Evolutionary conservation across 1,139 yeast genomes (phyloP).

Genomic region (Yamadazyma triangularis): DNA sequence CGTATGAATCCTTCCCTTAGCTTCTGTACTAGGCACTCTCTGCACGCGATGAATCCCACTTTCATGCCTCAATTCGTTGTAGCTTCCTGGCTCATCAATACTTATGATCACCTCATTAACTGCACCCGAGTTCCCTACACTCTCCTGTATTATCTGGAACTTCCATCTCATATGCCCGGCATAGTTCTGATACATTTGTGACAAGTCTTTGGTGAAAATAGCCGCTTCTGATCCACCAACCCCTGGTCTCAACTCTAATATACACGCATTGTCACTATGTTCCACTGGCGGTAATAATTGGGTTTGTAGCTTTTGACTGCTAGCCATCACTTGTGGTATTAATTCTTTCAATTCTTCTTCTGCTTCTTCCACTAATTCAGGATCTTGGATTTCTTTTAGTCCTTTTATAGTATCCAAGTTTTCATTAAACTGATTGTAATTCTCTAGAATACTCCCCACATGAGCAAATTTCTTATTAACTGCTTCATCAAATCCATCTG

Average conservation of each 20-base stretch:
- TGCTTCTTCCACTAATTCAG: conserved; percentile 19
- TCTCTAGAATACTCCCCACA: conserved; percentile 49
- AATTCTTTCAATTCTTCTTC: conserved; percentile 26
- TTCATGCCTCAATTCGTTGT: conserved; percentile 69
- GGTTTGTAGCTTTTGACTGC: conserved; percentile 45
- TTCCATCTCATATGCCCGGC: conserved; percentile 69
- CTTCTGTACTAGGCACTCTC: conserved; percentile 87
- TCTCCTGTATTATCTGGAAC: conserved; percentile 52
- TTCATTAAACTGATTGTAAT: conserved; percentile 43
- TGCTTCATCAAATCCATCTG: conserved; percentile 51
- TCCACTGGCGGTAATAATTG: conserved; percentile 72
- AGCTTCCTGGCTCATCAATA: conserved; percentile 74
- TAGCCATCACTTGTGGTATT: conserved; percentile 30
- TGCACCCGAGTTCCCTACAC: conserved; percentile 57
- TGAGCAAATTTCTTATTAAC: conserved; percentile 55
- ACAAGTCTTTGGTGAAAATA: conserved; percentile 73
- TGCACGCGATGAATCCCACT: conserved; percentile 98
- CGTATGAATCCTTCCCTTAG: conserved; percentile 92
- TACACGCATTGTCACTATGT: conserved; percentile 72
- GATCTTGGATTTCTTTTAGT: conserved; percentile 30
- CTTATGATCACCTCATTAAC: conserved; percentile 73
- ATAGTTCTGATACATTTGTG: conserved; percentile 76
- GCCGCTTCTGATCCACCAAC: conserved; percentile 96
- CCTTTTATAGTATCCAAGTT: conserved; percentile 33
- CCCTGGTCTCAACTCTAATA: conserved; percentile 88